phyloP scores from a whole-genome alignment of 768 basidiomycete species.

The Amanita molliuscula region DNA sequence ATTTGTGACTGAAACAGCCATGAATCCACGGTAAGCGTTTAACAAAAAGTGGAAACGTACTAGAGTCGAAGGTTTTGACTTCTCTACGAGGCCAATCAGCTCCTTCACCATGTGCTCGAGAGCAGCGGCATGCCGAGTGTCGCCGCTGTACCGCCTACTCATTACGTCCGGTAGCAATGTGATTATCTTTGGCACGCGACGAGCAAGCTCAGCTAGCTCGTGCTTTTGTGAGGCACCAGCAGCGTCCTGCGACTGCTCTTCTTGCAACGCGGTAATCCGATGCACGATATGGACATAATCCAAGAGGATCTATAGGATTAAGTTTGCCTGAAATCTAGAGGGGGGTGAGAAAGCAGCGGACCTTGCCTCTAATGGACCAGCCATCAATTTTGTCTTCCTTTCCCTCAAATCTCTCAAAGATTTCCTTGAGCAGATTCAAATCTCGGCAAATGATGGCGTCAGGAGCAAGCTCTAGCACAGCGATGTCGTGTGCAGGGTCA shows the following conservation, averaged over 20 bases:
- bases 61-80: slow-evolving; percentile 46
- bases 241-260: slow-evolving; percentile 29
- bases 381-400: slow-evolving; percentile 42
- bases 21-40: background rate
- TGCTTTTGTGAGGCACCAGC: slow-evolving; percentile 35
- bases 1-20: slow-evolving; percentile 13
- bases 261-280: slow-evolving; percentile 45
- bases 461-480: slow-evolving; percentile 78
- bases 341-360: slow-evolving; percentile 18
- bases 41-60: slow-evolving; percentile 28
- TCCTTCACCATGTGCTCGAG: slow-evolving; percentile 62
- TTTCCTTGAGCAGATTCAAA: slow-evolving; percentile 46
- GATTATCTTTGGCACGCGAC: slow-evolving; percentile 55
- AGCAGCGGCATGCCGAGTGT: slow-evolving; percentile 61
- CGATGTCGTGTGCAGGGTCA: slow-evolving; percentile 72
- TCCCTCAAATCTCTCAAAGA: slow-evolving; percentile 59
- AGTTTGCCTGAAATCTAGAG: background rate
- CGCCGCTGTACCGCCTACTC: slow-evolving; percentile 32
- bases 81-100: slow-evolving; percentile 50
- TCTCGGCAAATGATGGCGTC: slow-evolving; percentile 74
- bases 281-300: slow-evolving; percentile 63
- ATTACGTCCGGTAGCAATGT: slow-evolving; percentile 60
- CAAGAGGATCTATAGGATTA: slow-evolving; percentile 41
- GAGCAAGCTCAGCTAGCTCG: slow-evolving; percentile 52
- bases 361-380: slow-evolving; percentile 84